phyloP scores from a whole-genome alignment of 768 basidiomycete genomes.

The Galerina sulciceps region DNA sequence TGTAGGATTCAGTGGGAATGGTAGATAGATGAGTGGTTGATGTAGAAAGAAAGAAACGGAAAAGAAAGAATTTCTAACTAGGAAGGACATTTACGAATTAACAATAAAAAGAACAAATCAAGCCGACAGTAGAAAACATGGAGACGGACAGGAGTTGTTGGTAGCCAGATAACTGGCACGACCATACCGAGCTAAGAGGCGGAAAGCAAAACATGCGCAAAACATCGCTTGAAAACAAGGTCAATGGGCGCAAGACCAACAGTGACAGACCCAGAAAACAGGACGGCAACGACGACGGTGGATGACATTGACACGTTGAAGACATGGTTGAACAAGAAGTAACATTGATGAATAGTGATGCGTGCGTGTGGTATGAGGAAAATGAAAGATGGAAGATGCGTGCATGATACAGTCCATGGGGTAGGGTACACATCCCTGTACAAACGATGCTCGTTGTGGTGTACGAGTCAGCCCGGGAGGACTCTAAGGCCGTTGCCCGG shows the following conservation, averaged over 20 bases:
- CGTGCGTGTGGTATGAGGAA: neutral
- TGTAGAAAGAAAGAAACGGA: constrained; percentile 5
- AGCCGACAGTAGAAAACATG: neutral
- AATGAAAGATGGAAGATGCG: neutral
- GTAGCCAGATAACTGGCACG: neutral
- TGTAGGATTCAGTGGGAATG: too few species aligned
- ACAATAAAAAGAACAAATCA: constrained; percentile 11
- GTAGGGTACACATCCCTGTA: neutral
- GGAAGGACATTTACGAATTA: constrained; percentile 9
- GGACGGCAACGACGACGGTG: neutral
- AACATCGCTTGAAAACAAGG: neutral
- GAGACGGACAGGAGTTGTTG: neutral
- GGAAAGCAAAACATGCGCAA: neutral
- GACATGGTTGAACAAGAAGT: constrained; percentile 1
- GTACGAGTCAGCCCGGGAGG: neutral
- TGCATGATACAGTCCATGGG: neutral
- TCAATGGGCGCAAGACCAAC: neutral
- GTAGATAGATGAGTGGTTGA: constrained; percentile 8
- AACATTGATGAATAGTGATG: constrained; percentile 6
- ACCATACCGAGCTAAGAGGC: neutral
- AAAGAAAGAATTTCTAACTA: constrained; percentile 2
- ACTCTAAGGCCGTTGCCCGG: neutral
- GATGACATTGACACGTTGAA: neutral
- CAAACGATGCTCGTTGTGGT: neutral
- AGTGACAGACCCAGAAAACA: neutral